phyloP scores from a whole-genome alignment of 176 grass and related monocot genomes.

The Microstegium vimineum region DNA sequence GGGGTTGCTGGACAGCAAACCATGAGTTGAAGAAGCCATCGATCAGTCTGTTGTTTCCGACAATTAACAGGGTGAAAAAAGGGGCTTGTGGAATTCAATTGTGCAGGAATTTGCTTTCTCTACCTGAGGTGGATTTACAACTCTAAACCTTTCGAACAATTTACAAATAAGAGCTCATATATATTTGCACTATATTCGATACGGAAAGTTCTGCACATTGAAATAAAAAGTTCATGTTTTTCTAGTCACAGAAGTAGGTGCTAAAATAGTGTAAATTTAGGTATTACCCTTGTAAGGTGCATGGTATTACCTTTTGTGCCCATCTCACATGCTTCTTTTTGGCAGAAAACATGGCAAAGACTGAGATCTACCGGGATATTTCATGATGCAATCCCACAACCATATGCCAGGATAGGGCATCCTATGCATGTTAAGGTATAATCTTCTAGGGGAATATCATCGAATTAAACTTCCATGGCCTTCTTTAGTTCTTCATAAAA shows the following conservation, averaged over 20 bases:
- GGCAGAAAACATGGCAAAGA: conserved; percentile 89
- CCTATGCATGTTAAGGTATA: conserved; percentile 94
- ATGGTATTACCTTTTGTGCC: not conserved
- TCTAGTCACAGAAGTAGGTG: conserved; percentile 14
- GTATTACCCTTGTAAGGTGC: not conserved
- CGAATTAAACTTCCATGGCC: not conserved
- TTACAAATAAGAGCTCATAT: conserved; percentile 1
- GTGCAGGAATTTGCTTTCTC: conserved; percentile 68
- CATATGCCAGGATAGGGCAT: conserved; percentile 57
- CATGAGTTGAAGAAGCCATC: conserved; percentile 72
- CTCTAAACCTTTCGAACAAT: not conserved
- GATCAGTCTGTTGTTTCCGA: conserved; percentile 78
- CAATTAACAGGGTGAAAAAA: conserved; percentile 70
- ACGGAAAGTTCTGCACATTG: not conserved
- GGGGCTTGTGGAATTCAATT: conserved; percentile 55
- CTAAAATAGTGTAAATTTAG: not conserved
- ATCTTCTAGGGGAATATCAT: not conserved
- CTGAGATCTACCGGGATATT: conserved; percentile 58
- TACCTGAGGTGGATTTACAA: conserved; percentile 56
- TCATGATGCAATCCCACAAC: conserved; percentile 78
- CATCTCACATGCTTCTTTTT: conserved; percentile 21
- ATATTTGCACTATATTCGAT: conserved; percentile 3
- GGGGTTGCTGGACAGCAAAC: conserved; percentile 74
- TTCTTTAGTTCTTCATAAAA: not conserved
- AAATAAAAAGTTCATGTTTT: not conserved